Evolutionary conservation across 2,329 filamentous ascomycete genomes (phyloP).

Genomic region (Dactylellina cionopaga): DNA sequence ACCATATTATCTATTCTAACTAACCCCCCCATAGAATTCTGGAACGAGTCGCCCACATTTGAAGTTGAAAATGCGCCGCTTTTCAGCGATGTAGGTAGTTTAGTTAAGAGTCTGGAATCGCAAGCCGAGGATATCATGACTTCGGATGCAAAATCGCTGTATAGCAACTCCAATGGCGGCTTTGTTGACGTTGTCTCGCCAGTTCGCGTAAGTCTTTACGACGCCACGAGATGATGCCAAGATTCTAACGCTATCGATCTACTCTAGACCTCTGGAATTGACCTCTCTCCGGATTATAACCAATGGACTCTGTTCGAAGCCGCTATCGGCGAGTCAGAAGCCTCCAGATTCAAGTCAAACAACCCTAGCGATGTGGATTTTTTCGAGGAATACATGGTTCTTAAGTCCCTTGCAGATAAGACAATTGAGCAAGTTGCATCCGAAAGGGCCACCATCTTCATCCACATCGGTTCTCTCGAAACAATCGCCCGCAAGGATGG

Average conservation of each 20-base stretch:
- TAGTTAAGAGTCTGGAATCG: constrained; percentile 30
- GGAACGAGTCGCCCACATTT: constrained; percentile 20
- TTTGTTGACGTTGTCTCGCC: constrained; percentile 47
- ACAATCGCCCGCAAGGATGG: constrained; percentile 46
- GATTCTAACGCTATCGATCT: not conserved
- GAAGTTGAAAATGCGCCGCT: constrained; percentile 36
- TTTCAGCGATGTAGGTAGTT: constrained; percentile 30
- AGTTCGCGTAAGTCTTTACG: constrained; percentile 20
- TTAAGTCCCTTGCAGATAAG: constrained; percentile 49
- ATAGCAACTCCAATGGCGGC: constrained; percentile 46
- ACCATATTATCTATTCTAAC: too few species aligned
- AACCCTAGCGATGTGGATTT: constrained; percentile 27
- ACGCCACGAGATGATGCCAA: not conserved
- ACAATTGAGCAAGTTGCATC: constrained; percentile 39
- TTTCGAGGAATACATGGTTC: constrained; percentile 53
- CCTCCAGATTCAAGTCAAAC: constrained; percentile 40
- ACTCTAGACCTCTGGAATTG: constrained; percentile 25
- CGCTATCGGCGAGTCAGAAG: constrained; percentile 41
- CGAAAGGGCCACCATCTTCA: constrained; percentile 45
- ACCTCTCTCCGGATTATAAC: constrained; percentile 27
- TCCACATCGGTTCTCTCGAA: constrained; percentile 48
- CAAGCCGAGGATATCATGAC: constrained; percentile 40
- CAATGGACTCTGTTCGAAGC: constrained; percentile 43
- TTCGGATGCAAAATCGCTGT: constrained; percentile 27
- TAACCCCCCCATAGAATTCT: constrained; percentile 23